Conservation (phyloP, 352 stramenopile genomes). For the Globisporangium nagaii region DNA sequence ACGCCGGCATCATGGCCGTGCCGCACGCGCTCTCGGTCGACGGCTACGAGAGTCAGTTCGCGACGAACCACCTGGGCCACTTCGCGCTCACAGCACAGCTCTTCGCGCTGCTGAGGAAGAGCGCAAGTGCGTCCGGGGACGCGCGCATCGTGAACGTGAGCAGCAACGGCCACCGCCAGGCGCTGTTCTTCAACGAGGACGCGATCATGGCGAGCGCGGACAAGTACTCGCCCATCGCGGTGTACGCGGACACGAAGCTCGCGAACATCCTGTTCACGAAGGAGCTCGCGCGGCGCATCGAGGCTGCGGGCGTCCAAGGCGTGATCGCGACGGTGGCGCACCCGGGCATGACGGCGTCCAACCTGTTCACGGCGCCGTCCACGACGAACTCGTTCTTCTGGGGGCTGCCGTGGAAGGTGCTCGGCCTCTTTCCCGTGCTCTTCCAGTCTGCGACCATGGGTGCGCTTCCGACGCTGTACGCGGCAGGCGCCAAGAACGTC, state of each 20-base stretch:
- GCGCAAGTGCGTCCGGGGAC: no score
- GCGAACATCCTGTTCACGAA: conserved; percentile 46
- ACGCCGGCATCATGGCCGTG: conserved; percentile 36
- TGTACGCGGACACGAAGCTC: conserved; percentile 44
- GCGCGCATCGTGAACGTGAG: conserved; percentile 45
- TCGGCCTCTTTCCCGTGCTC: no score
- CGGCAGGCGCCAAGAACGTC: conserved; percentile 1
- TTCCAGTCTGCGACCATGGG: conserved; percentile 18
- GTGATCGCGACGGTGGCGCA: conserved; percentile 21
- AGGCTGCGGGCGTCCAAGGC: conserved; percentile 16
- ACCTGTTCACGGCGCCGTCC: conserved; percentile 10
- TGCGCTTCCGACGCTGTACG: conserved; percentile 12
- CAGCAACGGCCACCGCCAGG: conserved; percentile 33
- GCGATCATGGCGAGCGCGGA: conserved; percentile 27
- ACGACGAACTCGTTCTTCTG: conserved; percentile 14
- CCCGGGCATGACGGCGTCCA: conserved; percentile 22
- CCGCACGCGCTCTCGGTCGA: conserved; percentile 25
- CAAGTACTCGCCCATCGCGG: conserved; percentile 24
- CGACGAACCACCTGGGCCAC: conserved; percentile 63
- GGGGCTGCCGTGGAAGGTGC: conserved; percentile 22
- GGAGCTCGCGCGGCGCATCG: conserved; percentile 33
- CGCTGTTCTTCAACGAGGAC: conserved; percentile 24
- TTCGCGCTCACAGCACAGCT: conserved; percentile 54
- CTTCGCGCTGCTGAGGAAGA: conserved; percentile 28
- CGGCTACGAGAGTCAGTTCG: conserved; percentile 58